Evolutionary conservation across 176 grass and related monocot genomes (phyloP).

Genomic region (Bothriochloa decipiens): DNA sequence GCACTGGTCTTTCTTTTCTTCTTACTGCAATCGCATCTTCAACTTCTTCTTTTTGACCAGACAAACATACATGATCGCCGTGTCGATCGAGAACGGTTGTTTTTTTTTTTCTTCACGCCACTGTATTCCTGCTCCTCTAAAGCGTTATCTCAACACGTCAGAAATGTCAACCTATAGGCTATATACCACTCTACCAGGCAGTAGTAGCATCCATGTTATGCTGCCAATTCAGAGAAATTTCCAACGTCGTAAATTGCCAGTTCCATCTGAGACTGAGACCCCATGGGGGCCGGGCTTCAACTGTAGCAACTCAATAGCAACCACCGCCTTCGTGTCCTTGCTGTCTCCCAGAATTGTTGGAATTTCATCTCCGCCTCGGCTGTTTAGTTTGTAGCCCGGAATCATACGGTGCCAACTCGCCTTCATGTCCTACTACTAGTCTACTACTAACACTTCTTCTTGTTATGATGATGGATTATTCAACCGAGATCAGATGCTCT

Average conservation of each 20-base stretch:
- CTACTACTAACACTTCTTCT: not conserved
- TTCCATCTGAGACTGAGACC: not conserved
- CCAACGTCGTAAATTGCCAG: not conserved
- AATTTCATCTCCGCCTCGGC: not conserved
- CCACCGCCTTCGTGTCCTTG: not conserved
- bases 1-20: not conserved
- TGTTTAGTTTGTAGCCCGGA: not conserved
- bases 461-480: not conserved
- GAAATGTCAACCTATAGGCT: not conserved
- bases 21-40: not conserved
- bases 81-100: not conserved
- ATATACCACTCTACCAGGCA: too few species aligned
- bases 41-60: not conserved
- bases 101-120: not conserved
- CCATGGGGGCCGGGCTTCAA: not conserved
- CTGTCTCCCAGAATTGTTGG: not conserved
- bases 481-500: not conserved
- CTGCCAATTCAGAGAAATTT: conserved; percentile 16
- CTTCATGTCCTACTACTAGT: not conserved
- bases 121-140: not conserved
- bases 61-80: not conserved
- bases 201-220: too few species aligned
- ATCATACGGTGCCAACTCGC: not conserved
- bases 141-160: not conserved
- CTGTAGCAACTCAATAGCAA: not conserved